Evolutionary conservation across 768 basidiomycete genomes (phyloP), one percentile per base, ranked within the genome.

Genomic region (Lyophyllum semitale): DNA sequence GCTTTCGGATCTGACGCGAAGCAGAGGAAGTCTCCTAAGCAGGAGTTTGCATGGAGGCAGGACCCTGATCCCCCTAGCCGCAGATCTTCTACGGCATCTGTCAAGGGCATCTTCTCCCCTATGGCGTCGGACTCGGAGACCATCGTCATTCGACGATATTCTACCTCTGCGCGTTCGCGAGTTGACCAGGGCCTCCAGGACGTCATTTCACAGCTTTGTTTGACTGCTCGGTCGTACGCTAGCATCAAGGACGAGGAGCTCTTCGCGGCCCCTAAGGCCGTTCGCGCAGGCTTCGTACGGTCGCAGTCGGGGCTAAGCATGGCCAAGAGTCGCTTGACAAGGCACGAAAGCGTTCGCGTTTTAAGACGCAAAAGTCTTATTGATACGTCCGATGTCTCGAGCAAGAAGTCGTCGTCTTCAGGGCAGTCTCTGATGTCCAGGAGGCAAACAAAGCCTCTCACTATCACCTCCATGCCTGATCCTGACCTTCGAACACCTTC

Each of bases 111-210:
- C 46, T 85, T 88, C 60, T 65, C 80, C 12, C 77, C 83, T 18
- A 70, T 80, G 47, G 63, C 73, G 27, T 70, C 81, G 26, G 84
- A 88, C 55, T 73, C 79, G 15, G 79, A 83, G 33, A 80, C 82
- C 4, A 80, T 89, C 37, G 77, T 88, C 59, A 81, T 90, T 51
- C 81, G 84, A 32, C 87, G 91, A 15, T 81, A 84, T 15, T 85
- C 89, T 17, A 73, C 83, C 9, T 72, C 81, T 38, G 84, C 85
- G 30, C 85, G 92, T 44, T 76, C 79, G 26, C 81, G 84, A 37
- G 85, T 93, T 48, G 94, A 96, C 63, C 82, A 87, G 41, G 85
- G 85, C 11, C 73, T 98, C 17, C 78, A 82, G 43, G 95, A 96
- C 64, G 84, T 97, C 54, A 84, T 89, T 61, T 94, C 93, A 11